A percentile compares a stretch with the other conserved stretches of the same genome.
phyloP scores from a whole-genome alignment of 2,329 filamentous ascomycete species.

The Paecilomyces fulvus region DNA sequence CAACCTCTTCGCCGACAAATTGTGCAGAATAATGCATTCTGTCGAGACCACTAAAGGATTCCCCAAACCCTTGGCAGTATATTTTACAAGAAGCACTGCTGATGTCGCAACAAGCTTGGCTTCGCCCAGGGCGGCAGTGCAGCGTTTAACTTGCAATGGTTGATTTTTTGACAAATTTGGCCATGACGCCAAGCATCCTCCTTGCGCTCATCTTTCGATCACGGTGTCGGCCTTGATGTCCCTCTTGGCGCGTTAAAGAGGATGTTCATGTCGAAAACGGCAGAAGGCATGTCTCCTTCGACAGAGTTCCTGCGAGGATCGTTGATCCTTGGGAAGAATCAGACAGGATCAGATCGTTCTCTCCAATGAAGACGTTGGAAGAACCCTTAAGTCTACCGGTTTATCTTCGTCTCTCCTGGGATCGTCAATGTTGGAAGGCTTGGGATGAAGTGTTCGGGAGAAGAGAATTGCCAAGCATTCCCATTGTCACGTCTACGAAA shows the following conservation, averaged over 20 bases:
- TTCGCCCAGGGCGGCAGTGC: background rate
- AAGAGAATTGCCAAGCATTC: background rate
- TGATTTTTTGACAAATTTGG: background rate
- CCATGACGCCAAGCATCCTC: background rate
- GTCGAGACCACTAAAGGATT: background rate
- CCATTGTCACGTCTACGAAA: background rate
- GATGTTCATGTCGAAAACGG: background rate
- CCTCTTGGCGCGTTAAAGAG: background rate
- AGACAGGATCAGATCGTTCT: background rate
- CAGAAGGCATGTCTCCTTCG: background rate
- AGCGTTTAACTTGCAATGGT: background rate
- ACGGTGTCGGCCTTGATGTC: background rate
- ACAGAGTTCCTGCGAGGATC: background rate
- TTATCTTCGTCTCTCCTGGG: background rate
- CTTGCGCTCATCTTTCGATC: background rate
- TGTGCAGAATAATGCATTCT: background rate
- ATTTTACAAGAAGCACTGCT: background rate
- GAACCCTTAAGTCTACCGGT: background rate
- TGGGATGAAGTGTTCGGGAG: background rate
- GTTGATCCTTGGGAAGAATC: background rate
- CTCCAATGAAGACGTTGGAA: background rate
- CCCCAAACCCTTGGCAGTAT: background rate
- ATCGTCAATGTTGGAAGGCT: background rate
- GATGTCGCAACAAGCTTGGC: background rate
- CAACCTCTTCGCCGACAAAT: background rate